phyloP scores from a whole-genome alignment of 2,329 filamentous ascomycete species.

The Ascochyta pisi region DNA sequence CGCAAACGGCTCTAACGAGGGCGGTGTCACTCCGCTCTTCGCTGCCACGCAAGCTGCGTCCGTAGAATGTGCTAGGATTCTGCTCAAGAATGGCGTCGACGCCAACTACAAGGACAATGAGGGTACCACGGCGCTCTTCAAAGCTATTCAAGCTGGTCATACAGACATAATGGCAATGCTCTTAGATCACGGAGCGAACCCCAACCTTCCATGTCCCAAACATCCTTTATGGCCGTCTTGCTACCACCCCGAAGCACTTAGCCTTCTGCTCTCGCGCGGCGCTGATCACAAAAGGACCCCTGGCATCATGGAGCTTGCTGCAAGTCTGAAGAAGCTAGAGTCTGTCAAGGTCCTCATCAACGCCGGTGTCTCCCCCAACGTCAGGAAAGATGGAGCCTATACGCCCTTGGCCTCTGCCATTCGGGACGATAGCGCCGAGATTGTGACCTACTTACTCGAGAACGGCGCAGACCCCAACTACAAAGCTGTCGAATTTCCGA shows the following conservation, averaged over 20 bases:
- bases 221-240: constrained; percentile 71
- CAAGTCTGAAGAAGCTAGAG: constrained; percentile 68
- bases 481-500: constrained; percentile 67
- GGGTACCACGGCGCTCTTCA: constrained; percentile 68
- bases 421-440: constrained; percentile 69
- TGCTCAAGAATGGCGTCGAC: constrained; percentile 51
- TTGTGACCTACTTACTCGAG: constrained; percentile 65
- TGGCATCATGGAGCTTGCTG: constrained; percentile 69
- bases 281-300: constrained; percentile 67
- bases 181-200: constrained; percentile 66
- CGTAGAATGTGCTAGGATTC: constrained; percentile 54
- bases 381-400: constrained; percentile 70
- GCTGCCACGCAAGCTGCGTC: constrained; percentile 33
- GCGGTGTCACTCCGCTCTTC: constrained; percentile 36
- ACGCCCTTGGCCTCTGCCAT: constrained; percentile 72
- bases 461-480: constrained; percentile 60
- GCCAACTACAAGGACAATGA: constrained; percentile 65
- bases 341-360: constrained; percentile 64
- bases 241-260: constrained; percentile 64
- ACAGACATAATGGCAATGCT: constrained; percentile 62
- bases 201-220: constrained; percentile 72
- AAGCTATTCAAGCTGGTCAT: constrained; percentile 63
- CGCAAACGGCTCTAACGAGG: constrained; percentile 35
- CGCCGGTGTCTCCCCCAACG: constrained; percentile 65
- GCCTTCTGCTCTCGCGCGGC: constrained; percentile 65